Base-by-base conservation (phyloP, 345 rosid genomes). In the Pelargonium nanum region DNA sequence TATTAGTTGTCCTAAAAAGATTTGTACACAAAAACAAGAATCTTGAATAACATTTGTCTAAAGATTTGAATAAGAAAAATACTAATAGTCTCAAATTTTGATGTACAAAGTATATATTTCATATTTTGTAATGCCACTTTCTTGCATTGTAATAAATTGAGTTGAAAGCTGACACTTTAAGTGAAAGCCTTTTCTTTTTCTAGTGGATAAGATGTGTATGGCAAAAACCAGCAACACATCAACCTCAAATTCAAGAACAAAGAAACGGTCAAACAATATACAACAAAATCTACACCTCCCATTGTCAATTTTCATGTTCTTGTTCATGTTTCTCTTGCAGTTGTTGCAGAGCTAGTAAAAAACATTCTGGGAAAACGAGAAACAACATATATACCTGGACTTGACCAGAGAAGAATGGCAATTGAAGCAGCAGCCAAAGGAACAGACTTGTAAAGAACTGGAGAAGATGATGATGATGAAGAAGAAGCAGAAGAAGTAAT, bases 371-470 rank as follows among this genome's bases (percentile, higher is more conserved):
- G 48, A 40, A 4, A 17, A 52, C 5, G 7, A 19, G 13, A 52
- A 19, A 52, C 8, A 19, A 20, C 55, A 52, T 19, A 13, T 5
- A 55, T 71, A 88, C 97, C 97, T 57, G 94, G 78, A 68, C 55
- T 53, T 24, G 94, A 82, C 54, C 85, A 81, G 66, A 88, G 77
- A 70, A 91, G 77, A 52, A 91, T 69, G 65, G 85, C 77, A 65
- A 76, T 74, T 26, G 97, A 83, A 76, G 84, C 86, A 65, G 84
- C 86, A 65, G 84, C 86, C 51, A 88, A 51, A 69, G 96, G 91
- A 58, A 73, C 55, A 24, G 86, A 76, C 25, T 78, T 79, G 66
- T 17, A 57, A 55, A 62, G 70, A 65, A 57, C 40, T 12, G 24
- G 1, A 25, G 71, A 56, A 12, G 34, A 25, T 25, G 57, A 53